Base-by-base conservation (phyloP, 805 yeast species). In the Ascoidea asiatica region DNA sequence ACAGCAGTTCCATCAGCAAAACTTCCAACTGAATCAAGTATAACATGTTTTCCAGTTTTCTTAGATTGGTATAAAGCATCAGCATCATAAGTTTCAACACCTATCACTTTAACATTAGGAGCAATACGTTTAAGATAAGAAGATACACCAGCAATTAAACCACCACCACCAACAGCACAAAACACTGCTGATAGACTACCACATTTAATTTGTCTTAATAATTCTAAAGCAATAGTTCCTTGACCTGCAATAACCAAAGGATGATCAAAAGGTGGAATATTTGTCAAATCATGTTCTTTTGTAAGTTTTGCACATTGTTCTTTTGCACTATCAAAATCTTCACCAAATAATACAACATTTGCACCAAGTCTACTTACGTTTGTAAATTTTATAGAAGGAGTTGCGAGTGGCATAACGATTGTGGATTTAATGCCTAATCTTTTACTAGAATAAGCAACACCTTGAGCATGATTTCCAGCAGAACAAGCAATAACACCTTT, bases 1-100 rank as follows among this genome's bases (percentile, higher is more conserved):
- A 92, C 99, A 7, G 98, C 97, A 8, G 99, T 87, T 59, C 99
- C 99, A 61, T 92, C 99, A 19, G 98, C 98, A 64, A 92, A 92
- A 6, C 84, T 68, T n/a, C 99, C 99, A 3, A 89, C 97, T n/a
- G 71, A 66, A 20, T 69, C 61, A 43, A 94, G 69, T 2, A 67
- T 58, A 11, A 73, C 77, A 51, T 81, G 72, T 45, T 77, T 63
- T 17, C 77, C 72, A 17, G 61, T 57, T 47, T 75, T 57, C 49
- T 87, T 59, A 7, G 95, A 82, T 54, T 77, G 83, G 54, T 78
- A 69, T 66, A 92, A 70, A n/a, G 95, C 95, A 59, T 88, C 90
- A 1, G 98, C 96, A 63, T 92, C 99, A 57, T 68, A 78, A 1
- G 98, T 89, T 62, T 94, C 98, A 21, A 92, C 97, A 49, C 95